Evolutionary conservation across 73 alveolate species (phyloP), one percentile per base, ranked within the genome.

Genomic region (Effrenium voratum): DNA sequence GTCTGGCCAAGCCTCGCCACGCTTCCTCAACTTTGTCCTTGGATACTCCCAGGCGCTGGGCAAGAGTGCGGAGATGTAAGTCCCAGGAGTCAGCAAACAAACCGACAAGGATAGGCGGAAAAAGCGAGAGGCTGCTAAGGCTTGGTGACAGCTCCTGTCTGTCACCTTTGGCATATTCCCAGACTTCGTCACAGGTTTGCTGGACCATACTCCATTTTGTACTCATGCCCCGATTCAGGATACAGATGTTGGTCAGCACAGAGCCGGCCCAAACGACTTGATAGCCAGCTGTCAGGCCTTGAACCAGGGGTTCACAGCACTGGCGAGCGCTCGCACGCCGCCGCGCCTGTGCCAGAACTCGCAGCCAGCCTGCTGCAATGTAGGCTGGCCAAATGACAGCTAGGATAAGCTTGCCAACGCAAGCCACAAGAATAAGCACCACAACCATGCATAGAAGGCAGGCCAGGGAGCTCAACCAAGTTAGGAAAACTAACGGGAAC

Each of bases 361-460:
- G 79, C 59, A 85, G 43, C 93, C 93, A 85, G 28, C 93, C 93
- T 47, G 93, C 93, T 3, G 93, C 55, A 44, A 85, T 85, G 93
- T 85, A 85, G 93, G 93, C 93, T 22, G 93, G 93, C 93, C 93
- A 85, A n/a, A 85, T 68, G 34, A 85, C 93, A 26, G 93, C 93
- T 80, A 85, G 43, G 43, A 85, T 85, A 59, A 85, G 93, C 81
- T 85, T 85, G 46, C 81, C 80, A 28, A 55, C 36, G 45, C 63
- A 66, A 34, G 43, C 80, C 80, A 85, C 49, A 57, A 44, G 46
- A 28, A 85, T 44, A 36, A 66, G 81, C 47, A 85, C 5, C 93
- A 85, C 3, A 0, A 85, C 44, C 55, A 45, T 41, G 50, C 34
- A 57, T 22, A 85, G 32, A 34, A 50, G 75, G 91, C 93, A 83